A percentile compares a stretch with the other conserved stretches of the same genome.
Conservation (phyloP, 2,329 filamentous ascomycete genomes). For the Coleophoma crateriformis region DNA sequence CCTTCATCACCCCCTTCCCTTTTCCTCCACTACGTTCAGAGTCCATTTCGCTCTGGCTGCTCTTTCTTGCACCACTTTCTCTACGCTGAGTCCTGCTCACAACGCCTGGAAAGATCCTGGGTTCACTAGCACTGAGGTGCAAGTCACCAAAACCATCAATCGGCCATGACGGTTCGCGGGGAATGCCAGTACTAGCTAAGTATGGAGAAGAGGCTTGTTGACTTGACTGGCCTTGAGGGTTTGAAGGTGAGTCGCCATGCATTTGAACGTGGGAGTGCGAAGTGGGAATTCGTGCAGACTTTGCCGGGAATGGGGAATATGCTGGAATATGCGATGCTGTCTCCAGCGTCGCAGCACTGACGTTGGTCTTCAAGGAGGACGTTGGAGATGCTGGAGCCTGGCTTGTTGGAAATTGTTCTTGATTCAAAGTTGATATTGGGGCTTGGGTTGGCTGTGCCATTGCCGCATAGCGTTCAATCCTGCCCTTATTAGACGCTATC, state of each 20-base stretch:
- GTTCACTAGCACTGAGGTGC: constrained; percentile 54
- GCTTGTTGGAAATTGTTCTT: constrained; percentile 15
- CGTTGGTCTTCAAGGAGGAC: constrained; percentile 27
- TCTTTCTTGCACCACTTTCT: constrained; percentile 16
- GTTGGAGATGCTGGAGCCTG: constrained; percentile 23
- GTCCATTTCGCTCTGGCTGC: constrained; percentile 21
- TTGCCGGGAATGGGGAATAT: constrained; percentile 24
- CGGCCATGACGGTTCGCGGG: constrained; percentile 31
- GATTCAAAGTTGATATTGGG: constrained; percentile 19
- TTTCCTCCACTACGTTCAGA: constrained; percentile 2
- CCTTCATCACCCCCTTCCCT: background rate
- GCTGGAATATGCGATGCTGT: constrained; percentile 10
- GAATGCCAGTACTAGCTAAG: constrained; percentile 10
- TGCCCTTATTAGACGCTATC: constrained; percentile 12
- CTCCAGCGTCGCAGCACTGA: constrained; percentile 13
- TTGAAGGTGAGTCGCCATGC: constrained; percentile 11
- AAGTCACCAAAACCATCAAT: constrained; percentile 34
- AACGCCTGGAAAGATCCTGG: constrained; percentile 67
- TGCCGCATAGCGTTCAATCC: constrained; percentile 28
- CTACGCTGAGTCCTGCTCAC: constrained; percentile 35
- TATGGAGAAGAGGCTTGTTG: constrained; percentile 12
- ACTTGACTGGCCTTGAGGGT: constrained; percentile 3
- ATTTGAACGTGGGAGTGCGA: constrained; percentile 14
- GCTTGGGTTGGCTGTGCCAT: constrained; percentile 14
- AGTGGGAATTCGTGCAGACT: constrained; percentile 23